phyloP scores from a whole-genome alignment of 371 early-diverging fungal species.

The Batkoa obscura region DNA sequence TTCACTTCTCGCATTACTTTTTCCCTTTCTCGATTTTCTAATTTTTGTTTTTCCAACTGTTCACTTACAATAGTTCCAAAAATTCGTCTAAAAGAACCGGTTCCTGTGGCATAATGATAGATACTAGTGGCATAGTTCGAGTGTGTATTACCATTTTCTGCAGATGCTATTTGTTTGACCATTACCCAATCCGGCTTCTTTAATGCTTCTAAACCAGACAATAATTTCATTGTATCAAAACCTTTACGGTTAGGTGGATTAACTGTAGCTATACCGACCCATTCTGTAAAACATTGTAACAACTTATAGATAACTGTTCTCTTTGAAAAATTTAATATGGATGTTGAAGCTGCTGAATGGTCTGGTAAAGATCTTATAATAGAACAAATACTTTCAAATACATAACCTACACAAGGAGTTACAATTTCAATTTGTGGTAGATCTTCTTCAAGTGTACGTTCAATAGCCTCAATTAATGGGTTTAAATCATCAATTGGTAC shows the following conservation, averaged over 20 bases:
- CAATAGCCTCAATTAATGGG: conserved; percentile 11
- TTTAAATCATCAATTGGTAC: conserved; percentile 39
- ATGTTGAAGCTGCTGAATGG: background rate
- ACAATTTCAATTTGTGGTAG: conserved; percentile 1
- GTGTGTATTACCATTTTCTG: conserved; percentile 13
- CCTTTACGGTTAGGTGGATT: conserved; percentile 5
- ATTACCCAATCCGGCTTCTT: conserved; percentile 14
- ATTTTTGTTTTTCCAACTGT: conserved; percentile 45
- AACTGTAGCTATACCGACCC: conserved; percentile 10
- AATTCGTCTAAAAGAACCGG: conserved; percentile 8
- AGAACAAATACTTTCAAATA: conserved; percentile 16
- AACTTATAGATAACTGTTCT: conserved; percentile 41
- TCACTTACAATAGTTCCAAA: conserved; percentile 36
- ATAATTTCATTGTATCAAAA: conserved; percentile 6
- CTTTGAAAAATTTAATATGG: conserved; percentile 35
- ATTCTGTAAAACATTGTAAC: conserved; percentile 25
- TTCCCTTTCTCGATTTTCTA: conserved; percentile 48
- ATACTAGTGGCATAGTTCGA: conserved; percentile 7
- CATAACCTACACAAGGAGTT: conserved; percentile 31
- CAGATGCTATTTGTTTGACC: conserved; percentile 16
- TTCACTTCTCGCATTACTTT: conserved; percentile 45
- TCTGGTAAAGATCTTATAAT: background rate
- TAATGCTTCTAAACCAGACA: background rate
- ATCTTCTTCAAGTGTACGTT: background rate
- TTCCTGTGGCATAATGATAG: conserved; percentile 10